Conservation (phyloP, 495 filamentous ascomycete genomes). For the Apodospora peruviana region DNA sequence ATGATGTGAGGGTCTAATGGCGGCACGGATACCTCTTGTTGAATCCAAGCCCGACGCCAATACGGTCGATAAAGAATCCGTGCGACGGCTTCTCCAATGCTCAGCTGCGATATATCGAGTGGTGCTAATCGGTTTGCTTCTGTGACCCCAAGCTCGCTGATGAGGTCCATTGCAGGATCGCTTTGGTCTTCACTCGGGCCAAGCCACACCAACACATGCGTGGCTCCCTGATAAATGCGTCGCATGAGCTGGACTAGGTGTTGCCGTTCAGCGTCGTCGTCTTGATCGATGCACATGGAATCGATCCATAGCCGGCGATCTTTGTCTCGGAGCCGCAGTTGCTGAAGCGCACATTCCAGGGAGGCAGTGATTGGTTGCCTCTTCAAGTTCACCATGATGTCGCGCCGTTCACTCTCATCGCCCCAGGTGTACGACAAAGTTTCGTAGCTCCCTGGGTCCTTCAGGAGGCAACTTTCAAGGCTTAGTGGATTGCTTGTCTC, state of each 20-base stretch:
- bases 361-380: not conserved
- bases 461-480: too few species aligned
- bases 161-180: too few species aligned
- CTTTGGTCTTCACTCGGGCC: not conserved
- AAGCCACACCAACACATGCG: not conserved
- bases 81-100: too few species aligned
- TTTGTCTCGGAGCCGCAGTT: not conserved
- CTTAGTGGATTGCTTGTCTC: too few species aligned
- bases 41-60: too few species aligned
- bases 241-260: not conserved
- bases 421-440: not conserved
- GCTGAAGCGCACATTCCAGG: not conserved
- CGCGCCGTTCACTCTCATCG: not conserved
- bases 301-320: not conserved
- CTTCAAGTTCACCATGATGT: not conserved
- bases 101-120: too few species aligned
- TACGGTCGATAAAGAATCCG: too few species aligned
- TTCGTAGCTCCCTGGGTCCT: too few species aligned
- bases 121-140: too few species aligned
- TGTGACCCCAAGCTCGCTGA: too few species aligned
- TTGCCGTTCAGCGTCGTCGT: not conserved
- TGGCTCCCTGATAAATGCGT: not conserved
- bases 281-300: not conserved
- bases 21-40: too few species aligned
- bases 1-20: too few species aligned